Base-by-base conservation (phyloP, 371 early-diverging fungal species). In the Fennellomyces sp. region DNA sequence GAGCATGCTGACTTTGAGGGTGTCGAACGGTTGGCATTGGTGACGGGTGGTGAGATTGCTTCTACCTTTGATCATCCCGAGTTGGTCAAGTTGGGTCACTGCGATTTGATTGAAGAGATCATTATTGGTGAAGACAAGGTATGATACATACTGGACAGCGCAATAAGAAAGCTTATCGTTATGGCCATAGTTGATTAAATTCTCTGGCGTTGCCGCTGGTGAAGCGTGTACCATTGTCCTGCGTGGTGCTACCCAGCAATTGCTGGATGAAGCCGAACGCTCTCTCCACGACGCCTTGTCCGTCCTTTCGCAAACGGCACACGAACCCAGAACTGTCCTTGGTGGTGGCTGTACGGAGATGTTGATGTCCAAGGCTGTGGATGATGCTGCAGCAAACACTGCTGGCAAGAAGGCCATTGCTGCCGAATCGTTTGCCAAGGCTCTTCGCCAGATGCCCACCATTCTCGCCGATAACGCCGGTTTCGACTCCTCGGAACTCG, bases 1-100 rank as follows among this genome's bases (percentile, higher is more conserved):
- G 99, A 99, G 78, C 98, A 99, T 71, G 99, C 99, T 39, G 99
- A 99, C 70, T 99, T 99, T 72, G 98, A 98, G 69, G 99, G 99
- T 67, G 92, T 99, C 35, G 99, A 99, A 80, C 88, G 99, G 50
- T 82, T 99, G 60, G 94, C 98, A 42, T 82, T 97, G 58, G 99
- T 99, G 11, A 96, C 97, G 33, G 94, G 96, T 58, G 98, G 99
- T 73, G 99, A 97, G 64, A 98, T 99, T 68, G 88, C 98, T 5
- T 97, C 98, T 36, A 97, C 99, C 5, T 99, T 99, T 82, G 99
- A 99, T 65, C 94, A 96, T 73, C 99, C 97, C 31, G 96, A 98
- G 66, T 83, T 97, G 23, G 91, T 95, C 58, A 88, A 91, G 66
- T 84, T 98, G 30, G 99, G 99, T 45, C 87, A 91, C 62, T 99